Evolutionary conservation across 129 eudicot genomes (phyloP).

Genomic region (Ambrosia artemisiifolia): DNA sequence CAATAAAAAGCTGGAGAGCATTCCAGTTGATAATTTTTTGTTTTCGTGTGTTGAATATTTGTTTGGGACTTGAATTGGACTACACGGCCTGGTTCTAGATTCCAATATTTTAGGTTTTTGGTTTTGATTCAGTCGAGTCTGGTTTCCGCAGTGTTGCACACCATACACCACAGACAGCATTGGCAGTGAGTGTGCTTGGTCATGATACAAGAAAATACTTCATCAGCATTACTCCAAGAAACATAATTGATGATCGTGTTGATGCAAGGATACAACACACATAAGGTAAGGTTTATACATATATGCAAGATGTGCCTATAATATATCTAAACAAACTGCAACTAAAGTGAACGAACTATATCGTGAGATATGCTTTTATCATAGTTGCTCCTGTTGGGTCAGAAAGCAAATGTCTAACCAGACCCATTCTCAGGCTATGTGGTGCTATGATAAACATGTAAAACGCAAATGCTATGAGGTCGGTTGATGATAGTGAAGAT

Average conservation of each 20-base stretch:
- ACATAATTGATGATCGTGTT: conserved; percentile 16
- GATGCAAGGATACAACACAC: conserved; percentile 32
- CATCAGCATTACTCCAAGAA: conserved; percentile 17
- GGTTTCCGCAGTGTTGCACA: too few species aligned
- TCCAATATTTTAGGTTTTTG: too few species aligned
- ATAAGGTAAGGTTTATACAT: conserved; percentile 16
- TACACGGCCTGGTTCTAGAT: too few species aligned
- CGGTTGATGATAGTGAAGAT: conserved; percentile 72
- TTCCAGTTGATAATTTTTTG: too few species aligned
- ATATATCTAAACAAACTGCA: conserved; percentile 6
- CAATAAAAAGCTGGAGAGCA: too few species aligned
- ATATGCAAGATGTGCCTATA: conserved; percentile 26
- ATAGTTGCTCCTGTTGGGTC: conserved; percentile 92
- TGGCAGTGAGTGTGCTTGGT: not conserved
- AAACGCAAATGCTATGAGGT: conserved; percentile 74
- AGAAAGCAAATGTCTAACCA: conserved; percentile 80
- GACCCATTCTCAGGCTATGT: conserved; percentile 73
- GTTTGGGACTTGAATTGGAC: too few species aligned
- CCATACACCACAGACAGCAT: too few species aligned
- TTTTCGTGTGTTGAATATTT: too few species aligned
- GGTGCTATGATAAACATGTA: conserved; percentile 96
- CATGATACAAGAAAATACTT: conserved; percentile 10
- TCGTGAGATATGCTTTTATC: conserved; percentile 71
- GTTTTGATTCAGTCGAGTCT: too few species aligned
- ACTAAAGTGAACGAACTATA: conserved; percentile 26